Percentiles rank a stretch among this genome's conserved stretches.
Evolutionary conservation across 176 grass and related monocot genomes (phyloP).

Genomic region (Zea mays): Zm-B73-REFERENCE-NAM-5.0 NC_050104.1:93920001-93920500

Average conservation of each 20-base stretch:
- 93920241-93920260: background rate
- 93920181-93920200: background rate
- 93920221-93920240: background rate
- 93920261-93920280: background rate
- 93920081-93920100: slow-evolving; percentile 75
- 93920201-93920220: background rate
- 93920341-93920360: background rate
- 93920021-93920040: slow-evolving; percentile 84
- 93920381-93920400: background rate
- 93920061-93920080: slow-evolving; percentile 86
- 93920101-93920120: slow-evolving; percentile 85
- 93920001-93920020: slow-evolving; percentile 84
- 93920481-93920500: background rate
- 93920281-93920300: background rate
- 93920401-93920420: background rate
- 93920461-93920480: background rate
- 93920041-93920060: slow-evolving; percentile 92
- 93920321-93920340: background rate
- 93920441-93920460: background rate
- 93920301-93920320: background rate
- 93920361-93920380: background rate
- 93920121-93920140: slow-evolving; percentile 42
- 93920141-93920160: background rate
- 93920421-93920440: background rate
- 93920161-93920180: background rate